A percentile compares a stretch with the other conserved stretches of the same genome.
phyloP scores from a whole-genome alignment of 2,329 filamentous ascomycete species.

The Hawksworthiomyces lignivorus region DNA sequence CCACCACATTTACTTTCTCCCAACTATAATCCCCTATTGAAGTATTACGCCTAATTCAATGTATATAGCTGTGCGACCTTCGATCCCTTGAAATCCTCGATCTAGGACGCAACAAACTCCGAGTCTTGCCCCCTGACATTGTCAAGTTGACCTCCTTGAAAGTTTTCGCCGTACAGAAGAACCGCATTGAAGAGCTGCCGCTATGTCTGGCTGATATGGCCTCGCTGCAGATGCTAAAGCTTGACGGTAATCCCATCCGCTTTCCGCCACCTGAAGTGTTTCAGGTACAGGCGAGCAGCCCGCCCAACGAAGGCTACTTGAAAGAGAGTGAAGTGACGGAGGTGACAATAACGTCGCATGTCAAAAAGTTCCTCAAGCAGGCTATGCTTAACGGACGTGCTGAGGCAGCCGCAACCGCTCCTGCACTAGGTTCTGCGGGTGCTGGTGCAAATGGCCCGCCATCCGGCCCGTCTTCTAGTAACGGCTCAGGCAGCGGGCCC shows the following conservation, averaged over 20 bases:
- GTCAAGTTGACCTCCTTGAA: constrained; percentile 76
- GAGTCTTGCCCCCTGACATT: constrained; percentile 69
- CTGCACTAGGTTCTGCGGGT: not conserved
- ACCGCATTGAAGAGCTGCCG: constrained; percentile 77
- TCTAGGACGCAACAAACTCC: constrained; percentile 80
- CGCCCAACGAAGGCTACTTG: constrained; percentile 45
- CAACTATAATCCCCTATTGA: too few species aligned
- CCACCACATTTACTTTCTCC: too few species aligned
- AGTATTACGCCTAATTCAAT: not conserved
- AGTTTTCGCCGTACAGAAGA: constrained; percentile 80
- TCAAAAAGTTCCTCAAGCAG: constrained; percentile 54
- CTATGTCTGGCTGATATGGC: constrained; percentile 82
- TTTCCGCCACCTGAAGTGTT: constrained; percentile 69
- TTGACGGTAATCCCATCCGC: constrained; percentile 78
- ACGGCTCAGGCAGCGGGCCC: constrained; percentile 4
- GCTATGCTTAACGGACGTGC: constrained; percentile 40
- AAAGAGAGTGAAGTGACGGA: constrained; percentile 60
- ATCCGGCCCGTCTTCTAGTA: constrained; percentile 3
- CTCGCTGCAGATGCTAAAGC: constrained; percentile 79
- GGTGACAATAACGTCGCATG: constrained; percentile 50
- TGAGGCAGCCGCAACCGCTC: constrained; percentile 25
- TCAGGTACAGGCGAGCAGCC: constrained; percentile 48
- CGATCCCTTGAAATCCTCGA: constrained; percentile 87
- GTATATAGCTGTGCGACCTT: constrained; percentile 68
- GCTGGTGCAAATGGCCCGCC: not conserved